Conservation (phyloP, 2,329 filamentous ascomycete species). For the Fonsecaea pedrosoi region DNA sequence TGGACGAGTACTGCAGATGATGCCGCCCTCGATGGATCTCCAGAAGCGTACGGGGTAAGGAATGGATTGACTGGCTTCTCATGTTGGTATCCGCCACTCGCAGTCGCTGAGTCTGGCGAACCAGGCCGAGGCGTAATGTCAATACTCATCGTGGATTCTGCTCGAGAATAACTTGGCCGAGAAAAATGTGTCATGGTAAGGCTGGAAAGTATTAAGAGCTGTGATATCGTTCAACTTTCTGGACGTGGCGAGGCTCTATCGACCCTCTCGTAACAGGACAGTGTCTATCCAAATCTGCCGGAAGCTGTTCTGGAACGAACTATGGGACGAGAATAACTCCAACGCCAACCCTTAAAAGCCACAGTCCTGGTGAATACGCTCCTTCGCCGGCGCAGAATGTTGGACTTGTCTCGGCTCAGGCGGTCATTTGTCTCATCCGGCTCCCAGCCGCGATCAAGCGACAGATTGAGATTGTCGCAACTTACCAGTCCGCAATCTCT, state of each 20-base stretch:
- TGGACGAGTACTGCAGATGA: conserved; percentile 33
- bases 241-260: background rate
- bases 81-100: conserved; percentile 8
- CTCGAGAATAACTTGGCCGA: conserved; percentile 21
- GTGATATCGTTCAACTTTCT: background rate
- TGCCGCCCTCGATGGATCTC: conserved; percentile 30
- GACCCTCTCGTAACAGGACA: background rate
- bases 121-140: conserved; percentile 21
- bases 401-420: conserved; percentile 5
- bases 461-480: background rate
- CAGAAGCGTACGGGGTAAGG: conserved; percentile 36
- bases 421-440: conserved; percentile 10
- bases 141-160: conserved; percentile 16
- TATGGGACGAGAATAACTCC: background rate
- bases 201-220: background rate
- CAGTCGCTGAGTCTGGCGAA: conserved; percentile 23
- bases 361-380: background rate
- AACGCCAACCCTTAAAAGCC: no score
- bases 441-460: background rate
- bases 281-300: background rate
- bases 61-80: conserved; percentile 34
- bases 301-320: background rate
- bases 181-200: conserved; percentile 22
- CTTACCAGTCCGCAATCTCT: background rate
- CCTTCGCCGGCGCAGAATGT: conserved; percentile 1